Evolutionary conservation across 139 green algal species (phyloP).

Genomic region (Volvox reticuliferus): DNA sequence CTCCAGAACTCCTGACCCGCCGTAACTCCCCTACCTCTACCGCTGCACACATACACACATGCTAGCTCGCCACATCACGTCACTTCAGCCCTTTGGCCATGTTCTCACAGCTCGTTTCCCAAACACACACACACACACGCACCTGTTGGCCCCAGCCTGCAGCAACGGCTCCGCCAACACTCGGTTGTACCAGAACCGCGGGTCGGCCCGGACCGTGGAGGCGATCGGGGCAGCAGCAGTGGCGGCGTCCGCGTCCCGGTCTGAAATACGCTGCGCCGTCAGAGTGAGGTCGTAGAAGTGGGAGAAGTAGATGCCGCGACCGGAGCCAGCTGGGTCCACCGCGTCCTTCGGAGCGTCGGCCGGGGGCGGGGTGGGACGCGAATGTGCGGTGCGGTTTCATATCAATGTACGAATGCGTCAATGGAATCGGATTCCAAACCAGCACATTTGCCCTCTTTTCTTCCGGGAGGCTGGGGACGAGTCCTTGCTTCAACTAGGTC

Average conservation of each 20-base stretch:
- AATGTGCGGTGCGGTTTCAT: too few relatives aligned
- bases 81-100: too few relatives aligned
- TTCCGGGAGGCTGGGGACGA: too few relatives aligned
- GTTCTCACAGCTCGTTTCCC: too few relatives aligned
- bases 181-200: constrained; percentile 85
- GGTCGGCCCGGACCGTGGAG: constrained; percentile 64
- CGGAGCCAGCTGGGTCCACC: constrained; percentile 71
- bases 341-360: constrained; percentile 49
- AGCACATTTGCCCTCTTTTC: too few relatives aligned
- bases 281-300: constrained; percentile 82
- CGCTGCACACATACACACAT: too few relatives aligned
- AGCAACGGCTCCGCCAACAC: constrained; percentile 72
- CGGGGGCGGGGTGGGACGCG: background rate
- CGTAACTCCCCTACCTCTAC: too few relatives aligned
- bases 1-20: too few relatives aligned
- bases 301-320: constrained; percentile 83
- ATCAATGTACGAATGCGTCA: too few relatives aligned
- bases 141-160: constrained; percentile 54
- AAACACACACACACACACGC: background rate
- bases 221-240: constrained; percentile 9
- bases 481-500: too few relatives aligned
- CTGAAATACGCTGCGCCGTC: constrained; percentile 69
- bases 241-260: background rate
- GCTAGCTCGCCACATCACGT: too few relatives aligned
- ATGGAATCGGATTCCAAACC: too few relatives aligned